These are phyloP conservation scores for Jatropha curcas DNA, from an alignment of 345 rosid species.

Conservation along the genomic window DNA sequence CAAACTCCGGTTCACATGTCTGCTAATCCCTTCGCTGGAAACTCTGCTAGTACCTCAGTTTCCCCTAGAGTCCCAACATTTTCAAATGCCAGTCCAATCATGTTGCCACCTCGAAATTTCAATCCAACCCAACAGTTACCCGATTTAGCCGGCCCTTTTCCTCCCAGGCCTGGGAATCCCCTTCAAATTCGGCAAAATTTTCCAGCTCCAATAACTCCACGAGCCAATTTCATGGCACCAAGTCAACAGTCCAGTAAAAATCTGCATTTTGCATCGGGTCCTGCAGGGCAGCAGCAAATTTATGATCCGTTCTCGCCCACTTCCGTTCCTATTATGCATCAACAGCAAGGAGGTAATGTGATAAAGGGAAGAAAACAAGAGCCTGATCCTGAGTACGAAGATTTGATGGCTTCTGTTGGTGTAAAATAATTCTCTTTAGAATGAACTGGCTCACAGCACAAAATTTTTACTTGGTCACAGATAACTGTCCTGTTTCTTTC, in stretches of 20 bases:
- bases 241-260: constrained; percentile 37
- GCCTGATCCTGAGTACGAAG: constrained; percentile 63
- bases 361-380: constrained; percentile 41
- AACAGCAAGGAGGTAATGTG: constrained; percentile 38
- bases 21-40: constrained; percentile 24
- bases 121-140: constrained; percentile 39
- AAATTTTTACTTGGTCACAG: not conserved
- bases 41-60: constrained; percentile 30
- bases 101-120: constrained; percentile 40
- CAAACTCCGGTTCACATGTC: constrained; percentile 28
- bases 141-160: constrained; percentile 43
- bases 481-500: not conserved
- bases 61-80: constrained; percentile 45
- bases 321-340: constrained; percentile 39
- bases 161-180: constrained; percentile 52
- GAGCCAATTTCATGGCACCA: constrained; percentile 28
- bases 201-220: constrained; percentile 32
- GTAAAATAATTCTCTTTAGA: constrained; percentile 32
- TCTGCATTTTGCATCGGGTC: constrained; percentile 22
- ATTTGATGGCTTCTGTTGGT: constrained; percentile 73
- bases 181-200: constrained; percentile 42
- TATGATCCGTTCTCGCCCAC: constrained; percentile 94
- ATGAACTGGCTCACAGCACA: not conserved
- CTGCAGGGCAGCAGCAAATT: constrained; percentile 54
- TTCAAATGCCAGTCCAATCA: constrained; percentile 37